These are phyloP conservation scores for Starmerella geochares DNA, from an alignment of 805 yeast species.

Conservation along the genomic window DNA sequence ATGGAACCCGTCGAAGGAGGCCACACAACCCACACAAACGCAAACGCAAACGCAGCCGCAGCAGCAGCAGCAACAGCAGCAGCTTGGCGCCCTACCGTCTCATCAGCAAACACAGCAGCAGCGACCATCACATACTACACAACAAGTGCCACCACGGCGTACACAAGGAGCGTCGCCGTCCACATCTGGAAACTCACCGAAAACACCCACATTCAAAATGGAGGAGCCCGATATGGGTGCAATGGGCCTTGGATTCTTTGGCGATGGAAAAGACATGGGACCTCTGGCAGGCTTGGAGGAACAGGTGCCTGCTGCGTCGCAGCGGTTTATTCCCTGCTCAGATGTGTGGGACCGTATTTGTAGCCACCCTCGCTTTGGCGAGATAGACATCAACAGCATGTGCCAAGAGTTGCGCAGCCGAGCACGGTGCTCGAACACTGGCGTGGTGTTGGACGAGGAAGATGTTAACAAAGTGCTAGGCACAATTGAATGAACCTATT, in stretches of 20 bases:
- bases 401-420: conserved; percentile 80
- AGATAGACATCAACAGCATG: conserved; percentile 86
- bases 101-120: neutral
- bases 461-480: conserved; percentile 57
- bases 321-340: conserved; percentile 53
- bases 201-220: neutral
- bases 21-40: neutral
- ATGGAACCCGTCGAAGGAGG: conserved; percentile 16
- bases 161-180: neutral
- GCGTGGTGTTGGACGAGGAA: conserved; percentile 72
- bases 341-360: conserved; percentile 96
- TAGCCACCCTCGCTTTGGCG: conserved; percentile 85
- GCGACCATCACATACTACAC: neutral
- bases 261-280: neutral
- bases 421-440: conserved; percentile 90
- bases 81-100: neutral
- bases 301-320: conserved; percentile 28
- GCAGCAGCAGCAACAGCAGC: neutral
- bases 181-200: neutral
- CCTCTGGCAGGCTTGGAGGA: conserved; percentile 22
- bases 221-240: neutral
- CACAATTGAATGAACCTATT: conserved; percentile 9
- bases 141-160: neutral
- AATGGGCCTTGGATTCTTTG: neutral
- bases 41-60: neutral